Evolutionary conservation across 2,329 filamentous ascomycete genomes (phyloP), one percentile per base, ranked within the genome.

Genomic region (Epichloe sylvatica): DNA sequence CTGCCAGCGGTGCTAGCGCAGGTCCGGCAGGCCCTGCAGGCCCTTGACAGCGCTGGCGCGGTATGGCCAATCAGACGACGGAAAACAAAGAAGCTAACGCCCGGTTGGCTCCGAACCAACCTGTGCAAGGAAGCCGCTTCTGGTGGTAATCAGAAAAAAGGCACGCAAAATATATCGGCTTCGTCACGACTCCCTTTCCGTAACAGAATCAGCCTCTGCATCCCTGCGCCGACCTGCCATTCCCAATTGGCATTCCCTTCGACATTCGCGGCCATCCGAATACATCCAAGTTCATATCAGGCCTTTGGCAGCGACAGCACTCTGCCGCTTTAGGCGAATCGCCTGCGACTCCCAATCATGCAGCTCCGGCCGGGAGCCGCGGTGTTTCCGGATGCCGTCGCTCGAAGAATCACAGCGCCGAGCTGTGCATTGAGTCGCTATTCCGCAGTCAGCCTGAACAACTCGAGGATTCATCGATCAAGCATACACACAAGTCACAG

Each of bases 341-440:
- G 41, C 45, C 34, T 41, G 19, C 23, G 37, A 35, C 43, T 45
- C 38, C 25, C 45, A 35, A 46, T 43, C 30, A 80, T 80, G 75
- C 76, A 71, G 67, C 70, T 78, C 63, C 73, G 70, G 63, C 67
- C 70, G 53, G 71, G 74, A 68, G 71, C 75, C 64, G 70, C 70
- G 58, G 64, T 67, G 67, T 70, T 78, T 59, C 67, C 70, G 51
- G 62, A 66, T 57, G 66, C 68, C 55, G 56, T 60, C 52, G 54
- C 54, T 51, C 55, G 57, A 55, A 61, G 59, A 25, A 57, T 62
- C 46, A 49, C 53, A 39, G 53, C 58, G 40, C 57, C 61, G 34
- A 59, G 58, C 25, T 67, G 65, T 51, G 49, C 56, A 37, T 52
- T 64, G 39, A 66, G 65, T 53, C 59, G 61, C 47, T 41, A 51